Evolutionary conservation across 805 yeast species (phyloP).

Genomic region (Cyberlindnera maclurae): DNA sequence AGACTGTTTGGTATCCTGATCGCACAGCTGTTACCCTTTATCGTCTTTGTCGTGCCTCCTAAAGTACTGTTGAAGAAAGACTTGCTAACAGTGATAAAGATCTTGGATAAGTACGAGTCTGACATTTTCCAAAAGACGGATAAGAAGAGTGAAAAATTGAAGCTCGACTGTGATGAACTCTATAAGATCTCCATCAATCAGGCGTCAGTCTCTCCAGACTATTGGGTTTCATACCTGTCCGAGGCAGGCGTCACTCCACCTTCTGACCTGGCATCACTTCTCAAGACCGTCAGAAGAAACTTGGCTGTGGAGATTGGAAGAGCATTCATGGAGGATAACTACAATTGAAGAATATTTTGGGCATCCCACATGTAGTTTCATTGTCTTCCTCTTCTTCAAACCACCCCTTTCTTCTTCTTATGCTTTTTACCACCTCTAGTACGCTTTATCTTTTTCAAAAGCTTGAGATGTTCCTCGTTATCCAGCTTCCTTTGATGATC

Average conservation of each 20-base stretch:
- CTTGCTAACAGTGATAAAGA: slow-evolving; percentile 14
- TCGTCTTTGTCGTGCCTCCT: slow-evolving; percentile 19
- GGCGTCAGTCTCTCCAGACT: slow-evolving; percentile 2
- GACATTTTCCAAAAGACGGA: slow-evolving; percentile 2
- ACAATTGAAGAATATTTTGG: slow-evolving; percentile 1
- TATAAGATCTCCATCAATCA: slow-evolving; percentile 15
- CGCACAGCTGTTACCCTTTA: slow-evolving; percentile 41
- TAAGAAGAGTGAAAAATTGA: slow-evolving; percentile 11
- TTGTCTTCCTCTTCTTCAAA: not conserved
- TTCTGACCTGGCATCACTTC: slow-evolving; percentile 8
- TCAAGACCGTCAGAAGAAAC: slow-evolving; percentile 18
- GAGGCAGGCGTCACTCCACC: slow-evolving; percentile 17
- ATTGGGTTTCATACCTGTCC: slow-evolving; percentile 18
- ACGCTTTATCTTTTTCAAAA: slow-evolving; percentile 18
- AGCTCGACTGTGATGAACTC: slow-evolving; percentile 14
- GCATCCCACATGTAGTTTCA: not conserved
- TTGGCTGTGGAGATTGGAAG: slow-evolving; percentile 21
- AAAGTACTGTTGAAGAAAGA: slow-evolving; percentile 18
- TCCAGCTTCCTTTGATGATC: slow-evolving; percentile 6
- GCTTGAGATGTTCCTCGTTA: slow-evolving; percentile 11
- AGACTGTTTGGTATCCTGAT: slow-evolving; percentile 43
- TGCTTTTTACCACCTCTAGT: slow-evolving; percentile 22
- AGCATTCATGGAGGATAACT: slow-evolving; percentile 19
- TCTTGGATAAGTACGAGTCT: slow-evolving; percentile 19
- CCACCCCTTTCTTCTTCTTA: slow-evolving; percentile 12